A percentile compares a stretch with the other conserved stretches of the same genome.
Evolutionary conservation across 1,284 basidiomycete genomes (phyloP).

Genomic region (Pseudozyma hubeiensis): DNA sequence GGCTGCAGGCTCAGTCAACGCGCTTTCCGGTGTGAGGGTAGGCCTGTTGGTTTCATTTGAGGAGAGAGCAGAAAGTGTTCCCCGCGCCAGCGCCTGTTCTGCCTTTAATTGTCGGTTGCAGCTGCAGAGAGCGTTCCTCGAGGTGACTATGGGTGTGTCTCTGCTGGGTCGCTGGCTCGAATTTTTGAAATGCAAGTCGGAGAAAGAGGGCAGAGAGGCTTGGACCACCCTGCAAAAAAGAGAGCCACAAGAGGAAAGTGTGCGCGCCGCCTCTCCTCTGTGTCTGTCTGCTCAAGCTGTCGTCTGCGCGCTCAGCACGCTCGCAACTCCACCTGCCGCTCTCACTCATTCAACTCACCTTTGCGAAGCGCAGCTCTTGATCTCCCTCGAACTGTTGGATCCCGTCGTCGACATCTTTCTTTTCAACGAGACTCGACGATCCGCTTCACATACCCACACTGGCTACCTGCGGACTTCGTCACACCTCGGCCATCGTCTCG

Average conservation of each 20-base stretch:
- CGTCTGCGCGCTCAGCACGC: constrained; percentile 3
- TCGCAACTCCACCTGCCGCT: constrained; percentile 15
- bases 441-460: not conserved
- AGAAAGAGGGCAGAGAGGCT: not conserved
- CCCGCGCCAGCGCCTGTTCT: too few species aligned
- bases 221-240: constrained; percentile 1
- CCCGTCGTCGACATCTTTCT: constrained; percentile 4
- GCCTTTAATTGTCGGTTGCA: too few species aligned
- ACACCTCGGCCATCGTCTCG: not conserved
- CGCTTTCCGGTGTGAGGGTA: too few species aligned
- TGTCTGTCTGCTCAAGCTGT: not conserved
- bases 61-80: too few species aligned
- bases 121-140: not conserved
- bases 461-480: not conserved
- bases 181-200: too few species aligned
- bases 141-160: too few species aligned
- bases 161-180: too few species aligned
- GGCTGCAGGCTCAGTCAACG: too few species aligned
- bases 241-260: not conserved
- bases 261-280: not conserved
- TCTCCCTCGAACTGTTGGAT: not conserved
- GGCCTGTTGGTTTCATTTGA: too few species aligned
- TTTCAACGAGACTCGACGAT: not conserved
- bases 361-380: not conserved
- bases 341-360: not conserved